phyloP scores from a whole-genome alignment of 1,284 basidiomycete genomes.

The Malassezia restricta region DNA sequence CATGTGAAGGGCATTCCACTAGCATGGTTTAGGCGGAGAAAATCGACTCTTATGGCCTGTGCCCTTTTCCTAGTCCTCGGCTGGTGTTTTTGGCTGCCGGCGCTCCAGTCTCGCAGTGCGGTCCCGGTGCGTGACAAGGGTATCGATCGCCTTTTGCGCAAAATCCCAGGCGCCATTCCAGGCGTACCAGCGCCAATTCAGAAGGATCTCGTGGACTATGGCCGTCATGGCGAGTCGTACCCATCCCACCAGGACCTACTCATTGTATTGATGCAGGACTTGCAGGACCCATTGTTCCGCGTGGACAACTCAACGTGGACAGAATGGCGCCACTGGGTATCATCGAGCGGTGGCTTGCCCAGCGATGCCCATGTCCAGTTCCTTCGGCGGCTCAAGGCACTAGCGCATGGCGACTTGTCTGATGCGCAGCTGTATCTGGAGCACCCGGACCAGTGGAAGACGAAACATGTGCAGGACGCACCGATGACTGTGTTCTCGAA shows the following conservation, averaged over 20 bases:
- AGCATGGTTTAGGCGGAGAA: slow-evolving; percentile 6
- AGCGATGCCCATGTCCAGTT: slow-evolving; percentile 10
- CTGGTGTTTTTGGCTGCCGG: neutral
- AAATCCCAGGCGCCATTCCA: slow-evolving; percentile 8
- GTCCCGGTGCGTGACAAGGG: neutral
- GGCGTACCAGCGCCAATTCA: neutral
- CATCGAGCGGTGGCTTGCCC: neutral
- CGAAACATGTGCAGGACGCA: slow-evolving; percentile 4
- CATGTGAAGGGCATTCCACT: neutral
- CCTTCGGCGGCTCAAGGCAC: slow-evolving; percentile 9
- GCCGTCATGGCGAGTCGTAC: slow-evolving; percentile 8
- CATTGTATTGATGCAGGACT: slow-evolving; percentile 4
- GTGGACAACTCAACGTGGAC: slow-evolving; percentile 3
- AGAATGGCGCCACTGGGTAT: slow-evolving; percentile 5
- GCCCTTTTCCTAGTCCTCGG: neutral
- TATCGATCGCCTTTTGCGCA: slow-evolving; percentile 1
- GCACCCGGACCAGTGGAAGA: slow-evolving; percentile 8
- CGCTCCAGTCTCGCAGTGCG: too few species aligned
- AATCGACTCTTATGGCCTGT: neutral
- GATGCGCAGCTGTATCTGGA: slow-evolving; percentile 10
- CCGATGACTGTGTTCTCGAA: slow-evolving; percentile 18
- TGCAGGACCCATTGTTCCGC: neutral
- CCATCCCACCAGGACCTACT: slow-evolving; percentile 3
- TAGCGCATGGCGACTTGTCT: neutral
- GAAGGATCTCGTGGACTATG: neutral